A percentile compares a stretch with the other conserved stretches of the same genome.
Conservation (phyloP, 2,329 filamentous ascomycete species). For the Cladosporium sp. region DNA sequence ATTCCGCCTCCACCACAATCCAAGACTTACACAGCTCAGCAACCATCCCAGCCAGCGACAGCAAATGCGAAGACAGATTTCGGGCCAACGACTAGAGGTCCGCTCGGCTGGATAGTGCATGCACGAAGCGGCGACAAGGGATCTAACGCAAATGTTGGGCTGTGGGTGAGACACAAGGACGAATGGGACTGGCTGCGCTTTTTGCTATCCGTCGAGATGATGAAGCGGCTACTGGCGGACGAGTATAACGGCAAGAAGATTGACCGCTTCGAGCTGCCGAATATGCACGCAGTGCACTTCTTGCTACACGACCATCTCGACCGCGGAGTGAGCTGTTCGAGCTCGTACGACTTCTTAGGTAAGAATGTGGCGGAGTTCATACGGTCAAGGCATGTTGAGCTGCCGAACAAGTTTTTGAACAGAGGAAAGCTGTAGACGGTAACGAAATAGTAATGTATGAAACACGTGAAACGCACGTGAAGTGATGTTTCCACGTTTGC, state of each 20-base stretch:
- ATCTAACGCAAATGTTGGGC: conserved; percentile 31
- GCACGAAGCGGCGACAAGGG: conserved; percentile 34
- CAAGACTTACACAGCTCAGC: conserved; percentile 30
- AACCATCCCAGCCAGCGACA: conserved; percentile 30
- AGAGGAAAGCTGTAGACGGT: conserved; percentile 25
- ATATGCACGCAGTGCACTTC: conserved; percentile 31
- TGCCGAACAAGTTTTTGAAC: conserved; percentile 29
- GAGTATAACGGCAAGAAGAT: conserved; percentile 33
- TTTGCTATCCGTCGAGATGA: conserved; percentile 23
- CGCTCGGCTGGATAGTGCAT: conserved; percentile 36
- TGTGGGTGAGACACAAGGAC: conserved; percentile 39
- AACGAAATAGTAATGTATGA: neutral
- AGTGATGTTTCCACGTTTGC: neutral
- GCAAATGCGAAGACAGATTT: conserved; percentile 21
- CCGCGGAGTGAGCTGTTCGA: conserved; percentile 30
- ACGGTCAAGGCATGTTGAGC: conserved; percentile 26
- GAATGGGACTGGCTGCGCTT: conserved; percentile 32
- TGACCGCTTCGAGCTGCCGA: conserved; percentile 32
- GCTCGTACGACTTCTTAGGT: conserved; percentile 29
- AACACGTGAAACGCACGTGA: neutral
- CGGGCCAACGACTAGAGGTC: conserved; percentile 33
- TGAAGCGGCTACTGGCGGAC: conserved; percentile 28
- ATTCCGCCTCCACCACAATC: conserved; percentile 32
- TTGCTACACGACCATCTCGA: conserved; percentile 32
- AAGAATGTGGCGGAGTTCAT: conserved; percentile 34